These are phyloP conservation scores for Phytopythium vexans DNA, from an alignment of 352 stramenopile species.

Conservation along the genomic window DNA sequence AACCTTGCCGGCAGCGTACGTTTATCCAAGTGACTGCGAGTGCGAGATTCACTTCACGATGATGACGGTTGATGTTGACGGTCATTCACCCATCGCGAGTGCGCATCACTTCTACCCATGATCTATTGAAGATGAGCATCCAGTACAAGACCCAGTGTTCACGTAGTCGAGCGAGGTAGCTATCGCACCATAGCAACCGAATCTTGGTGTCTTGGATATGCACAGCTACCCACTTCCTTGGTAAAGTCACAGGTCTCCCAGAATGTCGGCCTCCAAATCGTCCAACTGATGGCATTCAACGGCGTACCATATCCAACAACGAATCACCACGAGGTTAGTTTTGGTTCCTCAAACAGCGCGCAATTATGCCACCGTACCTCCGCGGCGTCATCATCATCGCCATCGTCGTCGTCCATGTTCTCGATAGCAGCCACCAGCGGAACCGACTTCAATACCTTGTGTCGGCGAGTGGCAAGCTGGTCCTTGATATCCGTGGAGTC, in stretches of 20 bases:
- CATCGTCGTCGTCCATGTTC: not conserved
- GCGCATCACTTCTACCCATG: no score
- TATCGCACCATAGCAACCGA: no score
- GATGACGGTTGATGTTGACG: no score
- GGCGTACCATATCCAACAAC: not conserved
- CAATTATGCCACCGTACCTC: slow-evolving; percentile 34
- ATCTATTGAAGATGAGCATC: no score
- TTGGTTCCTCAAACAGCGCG: not conserved
- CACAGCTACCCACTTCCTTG: no score
- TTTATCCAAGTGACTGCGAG: no score
- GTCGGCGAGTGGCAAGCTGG: slow-evolving; percentile 47
- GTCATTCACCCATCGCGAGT: no score
- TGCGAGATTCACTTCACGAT: no score
- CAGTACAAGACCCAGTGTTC: no score
- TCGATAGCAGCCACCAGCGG: not conserved
- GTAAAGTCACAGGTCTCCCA: slow-evolving; percentile 45
- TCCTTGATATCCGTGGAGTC: slow-evolving; percentile 51
- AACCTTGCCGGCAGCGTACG: no score
- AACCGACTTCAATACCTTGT: slow-evolving; percentile 13
- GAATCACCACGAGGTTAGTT: not conserved
- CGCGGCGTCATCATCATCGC: slow-evolving; percentile 22
- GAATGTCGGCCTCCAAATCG: slow-evolving; percentile 73
- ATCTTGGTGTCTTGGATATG: no score
- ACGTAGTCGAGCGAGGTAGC: no score
- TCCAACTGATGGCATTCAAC: slow-evolving; percentile 38